Conservation (phyloP, 345 rosid genomes). For the Acer saccharum region DNA sequence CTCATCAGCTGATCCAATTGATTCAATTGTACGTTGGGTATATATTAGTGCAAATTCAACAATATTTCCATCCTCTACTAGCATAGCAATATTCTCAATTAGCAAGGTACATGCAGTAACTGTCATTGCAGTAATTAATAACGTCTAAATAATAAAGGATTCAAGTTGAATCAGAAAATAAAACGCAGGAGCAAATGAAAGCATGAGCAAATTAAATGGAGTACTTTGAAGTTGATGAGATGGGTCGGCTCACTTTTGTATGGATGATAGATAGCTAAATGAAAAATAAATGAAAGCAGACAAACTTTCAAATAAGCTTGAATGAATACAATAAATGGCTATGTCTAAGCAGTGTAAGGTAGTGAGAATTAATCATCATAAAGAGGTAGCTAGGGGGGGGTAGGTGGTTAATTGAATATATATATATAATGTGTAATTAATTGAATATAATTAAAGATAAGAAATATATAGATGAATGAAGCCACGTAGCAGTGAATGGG, state of each 20-base stretch:
- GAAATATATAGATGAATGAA: not conserved
- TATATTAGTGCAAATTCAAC: not conserved
- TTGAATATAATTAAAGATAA: no score
- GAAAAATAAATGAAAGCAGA: not conserved
- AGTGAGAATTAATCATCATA: not conserved
- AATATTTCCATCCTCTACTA: not conserved
- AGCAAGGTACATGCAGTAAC: not conserved
- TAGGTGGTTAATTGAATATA: not conserved
- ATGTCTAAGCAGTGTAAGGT: not conserved
- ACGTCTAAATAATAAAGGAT: no score
- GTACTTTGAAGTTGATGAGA: not conserved
- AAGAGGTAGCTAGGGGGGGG: not conserved
- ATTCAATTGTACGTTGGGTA: not conserved
- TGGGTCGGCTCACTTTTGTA: not conserved
- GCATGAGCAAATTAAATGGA: no score
- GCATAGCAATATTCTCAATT: not conserved
- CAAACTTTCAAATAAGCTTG: not conserved
- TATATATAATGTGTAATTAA: not conserved
- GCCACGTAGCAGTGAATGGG: not conserved
- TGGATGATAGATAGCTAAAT: no score
- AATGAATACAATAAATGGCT: not conserved
- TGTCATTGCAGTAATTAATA: no score
- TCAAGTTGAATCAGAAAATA: no score
- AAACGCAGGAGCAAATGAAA: not conserved
- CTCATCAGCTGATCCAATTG: not conserved